phyloP scores from a whole-genome alignment of 306 rosid genomes.

The Lablab purpureus region DNA sequence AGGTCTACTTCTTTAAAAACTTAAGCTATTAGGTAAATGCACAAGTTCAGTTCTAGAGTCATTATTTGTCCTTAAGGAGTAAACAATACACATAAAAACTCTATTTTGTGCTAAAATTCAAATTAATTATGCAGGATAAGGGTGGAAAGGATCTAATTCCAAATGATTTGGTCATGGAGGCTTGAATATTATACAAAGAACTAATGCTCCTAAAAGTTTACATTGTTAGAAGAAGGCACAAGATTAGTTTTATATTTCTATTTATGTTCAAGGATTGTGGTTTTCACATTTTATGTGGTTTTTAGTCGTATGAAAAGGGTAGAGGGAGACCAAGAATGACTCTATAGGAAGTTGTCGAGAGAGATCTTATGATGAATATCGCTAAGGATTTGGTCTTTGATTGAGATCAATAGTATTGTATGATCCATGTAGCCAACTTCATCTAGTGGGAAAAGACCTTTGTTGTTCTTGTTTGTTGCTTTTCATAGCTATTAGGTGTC shows the following conservation, averaged over 20 bases:
- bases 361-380: background rate
- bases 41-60: background rate
- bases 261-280: slow-evolving; percentile 2
- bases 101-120: slow-evolving; percentile 16
- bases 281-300: background rate
- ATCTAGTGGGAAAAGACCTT: background rate
- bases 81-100: background rate
- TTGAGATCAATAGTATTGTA: background rate
- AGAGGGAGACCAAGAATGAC: background rate
- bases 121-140: background rate
- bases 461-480: background rate
- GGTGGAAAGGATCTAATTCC: background rate
- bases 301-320: background rate
- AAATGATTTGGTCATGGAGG: background rate
- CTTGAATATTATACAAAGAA: background rate
- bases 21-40: slow-evolving; percentile 2
- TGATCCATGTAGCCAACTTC: background rate
- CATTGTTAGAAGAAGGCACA: slow-evolving; percentile 12
- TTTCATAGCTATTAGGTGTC: slow-evolving; percentile 26
- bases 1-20: background rate
- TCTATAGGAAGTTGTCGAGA: background rate
- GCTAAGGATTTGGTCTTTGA: background rate
- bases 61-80: background rate
- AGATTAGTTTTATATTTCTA: slow-evolving; percentile 16
- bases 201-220: background rate